Evolutionary conservation across 1,139 yeast genomes (phyloP).

Genomic region (Candida buenavistaensis): DNA sequence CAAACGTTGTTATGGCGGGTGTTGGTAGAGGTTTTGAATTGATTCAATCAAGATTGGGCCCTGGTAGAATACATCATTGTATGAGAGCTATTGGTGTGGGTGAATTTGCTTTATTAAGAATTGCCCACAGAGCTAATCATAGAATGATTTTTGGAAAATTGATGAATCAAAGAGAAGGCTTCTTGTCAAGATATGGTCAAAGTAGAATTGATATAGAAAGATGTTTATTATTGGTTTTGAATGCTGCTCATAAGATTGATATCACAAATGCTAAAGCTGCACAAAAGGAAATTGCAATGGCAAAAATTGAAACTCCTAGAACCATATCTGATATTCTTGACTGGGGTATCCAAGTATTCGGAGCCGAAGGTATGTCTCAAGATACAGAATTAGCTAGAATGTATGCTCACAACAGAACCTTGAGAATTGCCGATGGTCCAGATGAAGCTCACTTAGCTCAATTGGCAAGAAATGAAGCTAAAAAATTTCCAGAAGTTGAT

Average conservation of each 20-base stretch:
- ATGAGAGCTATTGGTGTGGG: constrained; percentile 71
- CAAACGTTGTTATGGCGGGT: constrained; percentile 42
- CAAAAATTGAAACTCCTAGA: constrained; percentile 67
- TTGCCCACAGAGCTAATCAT: constrained; percentile 55
- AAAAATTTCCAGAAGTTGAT: constrained; percentile 32
- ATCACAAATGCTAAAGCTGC: constrained; percentile 57
- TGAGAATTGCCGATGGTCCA: constrained; percentile 74
- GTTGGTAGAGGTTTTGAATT: constrained; percentile 67
- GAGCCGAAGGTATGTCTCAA: constrained; percentile 69
- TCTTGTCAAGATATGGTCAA: constrained; percentile 54
- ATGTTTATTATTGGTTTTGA: constrained; percentile 58
- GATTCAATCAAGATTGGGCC: constrained; percentile 70
- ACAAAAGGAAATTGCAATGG: constrained; percentile 61
- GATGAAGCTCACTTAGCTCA: constrained; percentile 71
- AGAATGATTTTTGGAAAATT: constrained; percentile 59
- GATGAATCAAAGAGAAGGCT: constrained; percentile 54
- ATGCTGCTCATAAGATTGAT: constrained; percentile 69
- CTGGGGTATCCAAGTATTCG: constrained; percentile 69
- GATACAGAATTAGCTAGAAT: constrained; percentile 61
- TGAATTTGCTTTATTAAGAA: constrained; percentile 55
- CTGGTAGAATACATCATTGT: constrained; percentile 75
- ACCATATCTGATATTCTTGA: constrained; percentile 55
- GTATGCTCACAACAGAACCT: constrained; percentile 58
- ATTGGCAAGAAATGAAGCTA: constrained; percentile 51
- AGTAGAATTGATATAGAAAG: constrained; percentile 58